Evolutionary conservation across 331 rosid species (phyloP), one percentile per base, ranked within the genome.

Genomic region (Stylosanthes scabra): DNA sequence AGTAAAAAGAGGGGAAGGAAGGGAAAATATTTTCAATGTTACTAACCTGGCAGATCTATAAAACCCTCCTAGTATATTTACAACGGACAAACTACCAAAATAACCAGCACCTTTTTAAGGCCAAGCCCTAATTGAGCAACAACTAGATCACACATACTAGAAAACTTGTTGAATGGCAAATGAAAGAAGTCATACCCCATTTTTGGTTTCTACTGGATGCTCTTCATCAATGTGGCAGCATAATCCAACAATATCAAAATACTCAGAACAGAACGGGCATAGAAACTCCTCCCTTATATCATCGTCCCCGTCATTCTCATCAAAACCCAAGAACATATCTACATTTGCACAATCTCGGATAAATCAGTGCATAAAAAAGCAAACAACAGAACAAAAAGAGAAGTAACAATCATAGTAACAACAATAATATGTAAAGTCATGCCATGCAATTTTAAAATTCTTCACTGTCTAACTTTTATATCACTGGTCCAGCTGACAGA

Each of bases 191-290:
- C 86, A 59, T 94, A 94, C 99, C 93, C 96, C 99, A 74, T 90
- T 91, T 76, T 34, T 87, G 3, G 96, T 95, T 78, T 91, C 99
- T 70, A 87, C 60, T 10, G 92, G 99, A 83, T 94, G 99, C 82
- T 91, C 97, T 75, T 94, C 99, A 57, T 94, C 99, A 66, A 94
- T 91, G 82, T 94, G 97, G 83, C 96, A 89, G 94, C 97, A 94
- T 74, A 94, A 80, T 60, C 98, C 98, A 45, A 94, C 96, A 54
- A 94, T 88, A 74, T 94, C 99, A 67, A 84, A 91, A 82, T 89
- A 94, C 29, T 91, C 97, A 0, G 97, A 84, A 83, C 99, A 94
- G 77, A 91, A 94, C 0, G 97, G 99, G 82, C 99, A 94, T 7
- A 90, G 83, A 78, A 89, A 91, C 76, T 94, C 99, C 82, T 94